phyloP scores from a whole-genome alignment of 139 green algal species.

The Mychonastes homosphaera region DNA sequence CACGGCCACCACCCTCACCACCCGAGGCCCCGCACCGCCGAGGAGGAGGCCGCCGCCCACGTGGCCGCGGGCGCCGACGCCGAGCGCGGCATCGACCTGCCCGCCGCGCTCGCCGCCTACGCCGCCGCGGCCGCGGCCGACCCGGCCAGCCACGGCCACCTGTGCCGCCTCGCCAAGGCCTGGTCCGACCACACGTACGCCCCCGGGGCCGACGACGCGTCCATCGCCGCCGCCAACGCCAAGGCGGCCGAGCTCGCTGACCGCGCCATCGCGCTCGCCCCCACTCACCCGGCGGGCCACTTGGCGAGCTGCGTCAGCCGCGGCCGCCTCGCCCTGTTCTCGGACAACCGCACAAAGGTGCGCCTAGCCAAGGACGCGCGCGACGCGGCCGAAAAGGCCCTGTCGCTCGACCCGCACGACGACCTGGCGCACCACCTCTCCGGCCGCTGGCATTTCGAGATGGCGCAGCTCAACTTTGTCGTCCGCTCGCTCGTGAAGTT shows the following conservation, averaged over 20 bases:
- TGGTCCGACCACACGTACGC: background rate
- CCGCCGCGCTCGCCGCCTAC: background rate
- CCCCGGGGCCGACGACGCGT: background rate
- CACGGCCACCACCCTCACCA: too few species aligned
- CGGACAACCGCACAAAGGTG: slow-evolving; percentile 57
- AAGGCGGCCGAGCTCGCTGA: background rate
- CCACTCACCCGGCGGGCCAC: background rate
- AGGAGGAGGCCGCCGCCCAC: background rate
- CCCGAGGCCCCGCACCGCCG: background rate
- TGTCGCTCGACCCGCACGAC: slow-evolving; percentile 36
- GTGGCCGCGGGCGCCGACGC: background rate
- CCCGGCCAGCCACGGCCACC: background rate
- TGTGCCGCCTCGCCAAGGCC: background rate
- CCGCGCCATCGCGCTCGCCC: background rate
- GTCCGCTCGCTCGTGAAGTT: slow-evolving; percentile 18
- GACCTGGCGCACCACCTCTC: slow-evolving; percentile 73
- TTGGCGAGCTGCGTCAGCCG: slow-evolving; percentile 39
- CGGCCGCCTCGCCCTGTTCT: slow-evolving; percentile 56
- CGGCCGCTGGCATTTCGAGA: slow-evolving; percentile 40
- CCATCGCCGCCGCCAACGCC: background rate
- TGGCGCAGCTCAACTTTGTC: slow-evolving; percentile 26
- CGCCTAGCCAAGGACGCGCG: slow-evolving; percentile 44
- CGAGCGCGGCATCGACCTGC: background rate
- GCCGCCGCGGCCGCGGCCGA: background rate
- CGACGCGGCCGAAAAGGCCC: slow-evolving; percentile 33